Conservation (phyloP, 1,139 yeast species). For the Suhomyces coccinellae region DNA sequence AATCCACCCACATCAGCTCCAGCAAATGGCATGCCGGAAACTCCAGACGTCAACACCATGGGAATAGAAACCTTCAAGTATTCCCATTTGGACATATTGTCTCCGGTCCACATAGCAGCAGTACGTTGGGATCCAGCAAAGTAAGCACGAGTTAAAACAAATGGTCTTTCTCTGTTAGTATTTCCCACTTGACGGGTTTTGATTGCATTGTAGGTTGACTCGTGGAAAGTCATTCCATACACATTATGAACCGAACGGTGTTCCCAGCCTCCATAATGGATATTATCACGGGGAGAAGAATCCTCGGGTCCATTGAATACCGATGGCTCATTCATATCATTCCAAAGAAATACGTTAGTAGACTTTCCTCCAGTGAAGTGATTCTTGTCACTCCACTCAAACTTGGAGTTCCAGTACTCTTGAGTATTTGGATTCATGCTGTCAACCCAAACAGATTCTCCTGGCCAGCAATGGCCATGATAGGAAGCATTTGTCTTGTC, state of each 20-base stretch:
- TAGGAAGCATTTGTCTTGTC: constrained; percentile 47
- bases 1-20: constrained; percentile 99
- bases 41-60: constrained; percentile 78
- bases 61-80: constrained; percentile 79
- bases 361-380: constrained; percentile 48
- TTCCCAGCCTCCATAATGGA: constrained; percentile 82
- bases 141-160: constrained; percentile 82
- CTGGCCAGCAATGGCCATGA: constrained; percentile 98
- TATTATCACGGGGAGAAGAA: constrained; percentile 73
- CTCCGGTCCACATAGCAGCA: constrained; percentile 98
- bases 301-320: constrained; percentile 95
- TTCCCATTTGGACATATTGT: constrained; percentile 91
- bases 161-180: constrained; percentile 66
- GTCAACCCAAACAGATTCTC: constrained; percentile 92
- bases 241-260: constrained; percentile 88
- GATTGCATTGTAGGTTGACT: constrained; percentile 73
- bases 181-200: constrained; percentile 43
- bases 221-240: constrained; percentile 78
- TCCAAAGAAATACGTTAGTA: constrained; percentile 82
- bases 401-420: constrained; percentile 55
- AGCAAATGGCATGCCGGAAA: constrained; percentile 86
- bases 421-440: constrained; percentile 66
- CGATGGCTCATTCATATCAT: constrained; percentile 98
- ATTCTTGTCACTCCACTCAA: constrained; percentile 23
- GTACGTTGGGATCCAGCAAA: constrained; percentile 90